These are phyloP conservation scores for Monosporozyma servazzii DNA, from an alignment of 805 yeast species.

Conservation along the genomic window DNA sequence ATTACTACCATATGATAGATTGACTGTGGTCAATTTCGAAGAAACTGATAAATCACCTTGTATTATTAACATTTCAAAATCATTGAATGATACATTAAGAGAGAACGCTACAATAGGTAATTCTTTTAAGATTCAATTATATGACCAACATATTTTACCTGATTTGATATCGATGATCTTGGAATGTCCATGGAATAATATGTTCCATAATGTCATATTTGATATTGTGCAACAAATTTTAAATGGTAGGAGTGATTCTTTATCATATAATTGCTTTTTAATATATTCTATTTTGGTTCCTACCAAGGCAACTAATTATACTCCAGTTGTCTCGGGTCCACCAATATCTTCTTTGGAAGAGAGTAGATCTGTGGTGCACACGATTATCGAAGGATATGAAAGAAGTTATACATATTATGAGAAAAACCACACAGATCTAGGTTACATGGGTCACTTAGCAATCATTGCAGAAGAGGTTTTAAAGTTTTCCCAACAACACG, in stretches of 20 bases:
- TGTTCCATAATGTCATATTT: slow-evolving; percentile 93
- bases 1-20: not conserved
- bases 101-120: slow-evolving; percentile 75
- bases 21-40: not conserved
- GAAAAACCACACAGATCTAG: slow-evolving; percentile 57
- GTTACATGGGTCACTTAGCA: slow-evolving; percentile 96
- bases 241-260: slow-evolving; percentile 72
- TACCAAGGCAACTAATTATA: slow-evolving; percentile 13
- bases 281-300: slow-evolving; percentile 33
- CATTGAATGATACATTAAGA: slow-evolving; percentile 31
- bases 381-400: slow-evolving; percentile 54
- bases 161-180: slow-evolving; percentile 69
- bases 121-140: slow-evolving; percentile 67
- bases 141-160: slow-evolving; percentile 61
- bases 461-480: slow-evolving; percentile 92
- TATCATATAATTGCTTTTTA: slow-evolving; percentile 70
- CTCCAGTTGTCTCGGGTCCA: not conserved
- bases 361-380: slow-evolving; percentile 47
- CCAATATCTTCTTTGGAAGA: slow-evolving; percentile 34
- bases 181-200: slow-evolving; percentile 91
- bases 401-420: slow-evolving; percentile 52
- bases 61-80: not conserved
- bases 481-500: slow-evolving; percentile 51
- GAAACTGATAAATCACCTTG: not conserved
- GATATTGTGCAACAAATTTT: slow-evolving; percentile 92